These are phyloP conservation scores for Crithidia mellificae DNA, from an alignment of 208 protist genomes.

Conservation along the genomic window DNA sequence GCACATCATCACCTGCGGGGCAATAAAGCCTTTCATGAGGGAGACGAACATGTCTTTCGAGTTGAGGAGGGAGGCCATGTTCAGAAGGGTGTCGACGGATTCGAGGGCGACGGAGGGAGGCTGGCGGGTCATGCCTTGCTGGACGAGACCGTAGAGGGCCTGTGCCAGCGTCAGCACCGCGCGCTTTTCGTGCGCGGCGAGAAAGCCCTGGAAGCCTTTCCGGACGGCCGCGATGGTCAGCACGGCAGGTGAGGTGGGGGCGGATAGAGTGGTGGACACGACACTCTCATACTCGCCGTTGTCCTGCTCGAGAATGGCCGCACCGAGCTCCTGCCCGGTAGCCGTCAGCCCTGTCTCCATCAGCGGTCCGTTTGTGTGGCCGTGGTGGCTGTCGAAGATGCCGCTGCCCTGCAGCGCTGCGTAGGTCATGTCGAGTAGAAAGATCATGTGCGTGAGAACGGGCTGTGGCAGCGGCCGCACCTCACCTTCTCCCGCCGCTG, in stretches of 20 bases:
- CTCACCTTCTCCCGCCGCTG: neutral
- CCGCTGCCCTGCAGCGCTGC: constrained; percentile 24
- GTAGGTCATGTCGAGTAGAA: constrained; percentile 45
- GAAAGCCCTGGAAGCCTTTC: constrained; percentile 60
- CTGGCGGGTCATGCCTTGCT: constrained; percentile 16
- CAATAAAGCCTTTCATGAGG: constrained; percentile 56
- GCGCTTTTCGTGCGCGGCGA: constrained; percentile 41
- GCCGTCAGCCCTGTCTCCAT: constrained; percentile 33
- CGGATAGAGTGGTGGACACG: constrained; percentile 24
- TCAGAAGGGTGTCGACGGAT: constrained; percentile 67
- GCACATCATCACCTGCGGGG: constrained; percentile 47
- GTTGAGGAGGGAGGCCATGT: constrained; percentile 65
- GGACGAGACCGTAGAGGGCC: constrained; percentile 49
- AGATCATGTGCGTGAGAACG: constrained; percentile 38
- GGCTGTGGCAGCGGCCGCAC: constrained; percentile 30
- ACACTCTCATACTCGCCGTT: constrained; percentile 31
- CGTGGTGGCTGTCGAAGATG: neutral
- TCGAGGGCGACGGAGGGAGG: constrained; percentile 28
- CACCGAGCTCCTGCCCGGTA: constrained; percentile 22
- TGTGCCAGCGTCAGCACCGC: constrained; percentile 59
- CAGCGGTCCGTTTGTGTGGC: constrained; percentile 10
- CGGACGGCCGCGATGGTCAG: constrained; percentile 41
- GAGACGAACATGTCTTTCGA: constrained; percentile 63
- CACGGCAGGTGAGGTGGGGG: constrained; percentile 29
- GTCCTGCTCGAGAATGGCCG: constrained; percentile 19